Evolutionary conservation across 108 stramenopile species (phyloP).

Genomic region (Epithemia pelagica): DNA sequence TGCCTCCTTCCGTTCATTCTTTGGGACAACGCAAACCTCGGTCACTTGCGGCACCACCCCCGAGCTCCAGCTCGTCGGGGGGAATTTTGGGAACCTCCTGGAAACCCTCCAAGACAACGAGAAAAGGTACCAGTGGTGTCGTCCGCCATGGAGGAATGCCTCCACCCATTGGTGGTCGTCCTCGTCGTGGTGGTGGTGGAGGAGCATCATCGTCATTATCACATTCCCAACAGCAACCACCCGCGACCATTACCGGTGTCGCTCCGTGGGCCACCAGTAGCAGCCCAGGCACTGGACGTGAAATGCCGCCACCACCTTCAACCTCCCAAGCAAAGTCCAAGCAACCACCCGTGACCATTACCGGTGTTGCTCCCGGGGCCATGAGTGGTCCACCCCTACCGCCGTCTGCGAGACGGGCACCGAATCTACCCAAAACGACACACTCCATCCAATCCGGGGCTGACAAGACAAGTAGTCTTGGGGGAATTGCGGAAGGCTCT

Average conservation of each 20-base stretch:
- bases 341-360: constrained; percentile 20
- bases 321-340: neutral
- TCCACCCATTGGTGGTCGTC: neutral
- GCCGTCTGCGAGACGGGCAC: neutral
- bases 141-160: neutral
- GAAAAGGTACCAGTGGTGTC: neutral
- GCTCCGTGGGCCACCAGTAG: constrained; percentile 52
- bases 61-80: neutral
- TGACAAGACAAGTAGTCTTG: no score
- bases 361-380: constrained; percentile 66
- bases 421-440: neutral
- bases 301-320: neutral
- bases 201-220: no score
- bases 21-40: neutral
- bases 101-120: neutral
- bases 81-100: neutral
- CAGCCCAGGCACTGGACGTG: no score
- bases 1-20: neutral
- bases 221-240: neutral
- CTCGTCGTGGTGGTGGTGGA: neutral
- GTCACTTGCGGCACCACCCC: neutral
- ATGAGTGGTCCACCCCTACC: neutral
- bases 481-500: neutral
- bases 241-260: constrained; percentile 43
- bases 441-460: neutral